Conservation (phyloP, 148 eudicot genomes). For the Drosera capensis region DNA sequence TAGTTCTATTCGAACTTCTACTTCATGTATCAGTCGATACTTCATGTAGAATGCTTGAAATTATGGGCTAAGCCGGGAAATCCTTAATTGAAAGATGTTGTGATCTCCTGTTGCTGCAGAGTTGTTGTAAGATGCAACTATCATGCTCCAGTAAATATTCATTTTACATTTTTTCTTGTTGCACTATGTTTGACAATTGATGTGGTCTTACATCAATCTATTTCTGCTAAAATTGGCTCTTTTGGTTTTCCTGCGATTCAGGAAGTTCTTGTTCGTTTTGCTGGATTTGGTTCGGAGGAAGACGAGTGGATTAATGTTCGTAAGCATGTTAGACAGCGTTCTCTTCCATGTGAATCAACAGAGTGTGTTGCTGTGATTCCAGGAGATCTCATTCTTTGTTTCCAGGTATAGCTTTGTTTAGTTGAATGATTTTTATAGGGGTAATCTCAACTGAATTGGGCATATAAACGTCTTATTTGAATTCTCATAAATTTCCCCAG, state of each 20-base stretch:
- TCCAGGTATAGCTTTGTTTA: conserved; percentile 47
- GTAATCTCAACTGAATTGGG: neutral
- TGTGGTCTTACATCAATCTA: neutral
- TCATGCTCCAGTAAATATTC: too few relatives aligned
- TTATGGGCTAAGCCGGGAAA: too few relatives aligned
- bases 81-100: too few relatives aligned
- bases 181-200: neutral
- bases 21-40: too few relatives aligned
- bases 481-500: conserved; percentile 19
- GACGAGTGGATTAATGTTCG: conserved; percentile 94
- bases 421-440: neutral
- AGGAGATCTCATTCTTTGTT: conserved; percentile 84
- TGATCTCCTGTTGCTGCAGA: too few relatives aligned
- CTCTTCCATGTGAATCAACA: conserved; percentile 88
- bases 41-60: too few relatives aligned
- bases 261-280: conserved; percentile 89
- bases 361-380: conserved; percentile 90
- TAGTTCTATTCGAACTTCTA: too few relatives aligned
- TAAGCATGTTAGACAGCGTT: conserved; percentile 78
- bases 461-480: neutral
- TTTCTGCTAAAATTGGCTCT: neutral
- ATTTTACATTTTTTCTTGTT: too few relatives aligned
- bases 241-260: conserved; percentile 14
- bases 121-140: too few relatives aligned
- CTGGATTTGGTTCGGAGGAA: conserved; percentile 91